A percentile compares a stretch with the other conserved stretches of the same genome.
phyloP scores from a whole-genome alignment of 2,329 filamentous ascomycete genomes.

The Trichoderma gracile region DNA sequence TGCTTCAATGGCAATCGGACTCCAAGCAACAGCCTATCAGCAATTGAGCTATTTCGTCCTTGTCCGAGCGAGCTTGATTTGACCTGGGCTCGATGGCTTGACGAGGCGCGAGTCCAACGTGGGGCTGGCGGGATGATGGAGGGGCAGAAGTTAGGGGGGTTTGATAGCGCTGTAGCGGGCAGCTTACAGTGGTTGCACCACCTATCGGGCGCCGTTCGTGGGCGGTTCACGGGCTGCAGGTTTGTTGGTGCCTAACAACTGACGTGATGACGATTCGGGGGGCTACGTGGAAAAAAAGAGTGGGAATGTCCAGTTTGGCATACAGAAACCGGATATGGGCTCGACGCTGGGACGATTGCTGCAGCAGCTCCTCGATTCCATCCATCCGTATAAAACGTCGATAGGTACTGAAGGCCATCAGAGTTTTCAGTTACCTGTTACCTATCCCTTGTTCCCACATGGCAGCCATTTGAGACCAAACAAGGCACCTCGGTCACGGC shows the following conservation, averaged over 20 bases:
- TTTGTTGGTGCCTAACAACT: slow-evolving; percentile 14
- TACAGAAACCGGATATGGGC: background rate
- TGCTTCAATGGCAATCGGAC: slow-evolving; percentile 8
- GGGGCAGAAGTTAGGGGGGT: slow-evolving; percentile 9
- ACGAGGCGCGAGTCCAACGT: slow-evolving; percentile 7
- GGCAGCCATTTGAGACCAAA: slow-evolving; percentile 6
- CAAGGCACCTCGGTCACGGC: background rate
- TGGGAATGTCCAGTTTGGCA: no score
- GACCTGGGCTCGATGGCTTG: background rate
- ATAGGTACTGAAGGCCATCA: no score
- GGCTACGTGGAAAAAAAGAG: no score
- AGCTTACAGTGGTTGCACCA: slow-evolving; percentile 25
- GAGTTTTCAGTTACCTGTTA: no score
- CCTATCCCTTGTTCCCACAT: no score
- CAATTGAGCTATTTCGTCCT: slow-evolving; percentile 17
- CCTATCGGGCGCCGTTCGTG: slow-evolving; percentile 1
- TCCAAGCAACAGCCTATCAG: slow-evolving; percentile 19
- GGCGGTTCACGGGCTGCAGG: slow-evolving; percentile 12
- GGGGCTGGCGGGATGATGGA: slow-evolving; percentile 20
- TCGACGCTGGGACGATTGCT: no score
- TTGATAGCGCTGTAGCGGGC: no score
- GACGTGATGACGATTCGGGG: background rate
- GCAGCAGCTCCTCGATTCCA: no score
- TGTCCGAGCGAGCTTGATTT: slow-evolving; percentile 17
- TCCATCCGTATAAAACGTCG: no score